phyloP scores from a whole-genome alignment of 345 rosid genomes.

The Orychophragmus violaceus region DNA sequence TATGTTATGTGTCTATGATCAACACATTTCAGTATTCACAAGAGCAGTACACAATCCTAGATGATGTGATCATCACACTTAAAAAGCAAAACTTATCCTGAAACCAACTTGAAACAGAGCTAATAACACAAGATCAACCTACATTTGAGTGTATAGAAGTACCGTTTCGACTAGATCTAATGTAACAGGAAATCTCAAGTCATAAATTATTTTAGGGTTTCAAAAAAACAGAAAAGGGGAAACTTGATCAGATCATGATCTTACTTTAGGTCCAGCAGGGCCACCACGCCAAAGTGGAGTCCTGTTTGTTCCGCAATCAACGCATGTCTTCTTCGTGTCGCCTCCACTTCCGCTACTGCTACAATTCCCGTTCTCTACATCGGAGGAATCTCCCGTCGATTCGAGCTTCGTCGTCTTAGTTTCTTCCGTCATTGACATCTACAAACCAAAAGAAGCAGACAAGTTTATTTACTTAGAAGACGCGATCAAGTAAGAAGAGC shows the following conservation, averaged over 20 bases:
- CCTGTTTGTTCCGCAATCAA: conserved; percentile 83
- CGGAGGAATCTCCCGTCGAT: conserved; percentile 27
- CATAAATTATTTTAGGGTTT: too few relatives aligned
- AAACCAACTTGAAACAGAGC: neutral
- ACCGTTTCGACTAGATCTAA: conserved; percentile 9
- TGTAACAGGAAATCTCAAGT: neutral
- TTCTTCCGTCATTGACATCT: conserved; percentile 30
- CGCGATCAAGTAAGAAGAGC: conserved; percentile 1
- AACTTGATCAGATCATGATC: neutral
- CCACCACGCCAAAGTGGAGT: conserved; percentile 99
- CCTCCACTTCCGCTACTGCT: conserved; percentile 29
- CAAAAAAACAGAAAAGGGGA: neutral
- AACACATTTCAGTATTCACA: neutral
- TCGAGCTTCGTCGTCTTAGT: conserved; percentile 11
- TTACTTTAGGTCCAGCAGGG: conserved; percentile 95
- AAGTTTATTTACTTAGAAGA: neutral
- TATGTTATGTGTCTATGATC: neutral
- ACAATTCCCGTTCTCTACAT: conserved; percentile 32
- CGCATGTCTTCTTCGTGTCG: conserved; percentile 63
- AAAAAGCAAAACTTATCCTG: neutral
- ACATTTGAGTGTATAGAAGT: neutral
- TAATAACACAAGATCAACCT: neutral
- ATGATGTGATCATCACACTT: neutral
- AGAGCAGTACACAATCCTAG: neutral
- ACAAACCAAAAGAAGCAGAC: neutral